These are phyloP conservation scores for Solanum piurae DNA, from an alignment of 257 asterid genomes.

Conservation along the genomic window DNA sequence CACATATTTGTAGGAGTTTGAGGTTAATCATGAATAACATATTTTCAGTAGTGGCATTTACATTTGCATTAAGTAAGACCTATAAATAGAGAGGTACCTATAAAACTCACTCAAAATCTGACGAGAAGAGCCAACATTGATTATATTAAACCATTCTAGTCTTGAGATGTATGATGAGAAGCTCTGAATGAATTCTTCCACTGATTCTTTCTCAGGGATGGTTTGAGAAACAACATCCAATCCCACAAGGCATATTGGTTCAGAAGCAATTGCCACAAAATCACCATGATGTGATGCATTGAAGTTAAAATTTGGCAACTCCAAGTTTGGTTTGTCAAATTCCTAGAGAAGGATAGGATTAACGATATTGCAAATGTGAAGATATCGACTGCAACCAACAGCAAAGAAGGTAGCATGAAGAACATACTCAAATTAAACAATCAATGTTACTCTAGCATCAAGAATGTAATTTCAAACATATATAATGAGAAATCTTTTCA, in stretches of 20 bases:
- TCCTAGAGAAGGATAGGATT: constrained; percentile 20
- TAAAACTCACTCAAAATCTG: constrained; percentile 51
- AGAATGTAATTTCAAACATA: background rate
- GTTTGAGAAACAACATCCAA: constrained; percentile 62
- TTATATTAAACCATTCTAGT: constrained; percentile 55
- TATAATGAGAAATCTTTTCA: background rate
- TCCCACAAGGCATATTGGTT: constrained; percentile 83
- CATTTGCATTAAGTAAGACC: background rate
- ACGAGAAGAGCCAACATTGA: constrained; percentile 33
- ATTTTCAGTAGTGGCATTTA: background rate
- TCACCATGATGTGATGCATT: constrained; percentile 90
- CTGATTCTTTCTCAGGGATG: constrained; percentile 57
- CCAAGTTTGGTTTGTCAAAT: constrained; percentile 17
- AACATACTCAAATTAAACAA: background rate
- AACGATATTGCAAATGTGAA: background rate
- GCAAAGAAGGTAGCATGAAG: background rate
- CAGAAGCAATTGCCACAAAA: constrained; percentile 89
- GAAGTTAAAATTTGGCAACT: constrained; percentile 65
- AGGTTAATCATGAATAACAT: background rate
- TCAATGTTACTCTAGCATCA: background rate
- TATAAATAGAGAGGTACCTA: constrained; percentile 29
- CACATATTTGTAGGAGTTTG: background rate
- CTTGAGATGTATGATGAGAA: constrained; percentile 61
- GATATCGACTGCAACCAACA: background rate
- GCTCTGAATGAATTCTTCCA: constrained; percentile 37